Evolutionary conservation across 2,329 filamentous ascomycete species (phyloP), one percentile per base, ranked within the genome.

Genomic region (Neofusicoccum laricinum): DNA sequence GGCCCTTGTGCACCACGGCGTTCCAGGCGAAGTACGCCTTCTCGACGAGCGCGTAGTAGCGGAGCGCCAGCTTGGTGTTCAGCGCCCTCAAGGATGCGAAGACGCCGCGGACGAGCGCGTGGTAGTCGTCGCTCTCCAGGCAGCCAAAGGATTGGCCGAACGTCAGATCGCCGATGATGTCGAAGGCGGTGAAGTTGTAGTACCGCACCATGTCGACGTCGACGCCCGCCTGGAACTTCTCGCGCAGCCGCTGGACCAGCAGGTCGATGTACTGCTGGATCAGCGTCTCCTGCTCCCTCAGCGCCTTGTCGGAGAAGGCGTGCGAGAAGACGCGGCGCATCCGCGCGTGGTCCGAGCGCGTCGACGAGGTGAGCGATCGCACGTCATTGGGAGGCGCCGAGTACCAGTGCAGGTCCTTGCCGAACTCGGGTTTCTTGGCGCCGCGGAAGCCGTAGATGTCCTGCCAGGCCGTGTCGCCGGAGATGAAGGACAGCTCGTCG

Each of bases 401-500:
- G 46, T 73, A 74, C 69, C 70, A 74, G 7, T 64, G 58, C 2
- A 64, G 69, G 61, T 77, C 68, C 34, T 77, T 76, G 43, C 73
- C 73, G 41, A 69, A 51, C 32, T 45, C 55, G 12, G 68, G 6
- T 25, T 45, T 50, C 30, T 70, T 64, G 1, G 71, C 72, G 17
- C 73, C 66, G 5, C 71, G 71, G 66, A 74, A 70, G 4, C 73
- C 72, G 61, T 75, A 74, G 14, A 76, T 76, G 55, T 75, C 73
- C 19, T 66, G 55, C 74, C 76, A 81, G 1, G 78, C 77, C 1
- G 74, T 76, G 1, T 80, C 77, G n/a, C 70, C 76, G 2, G 76
- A 75, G 59, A 73, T 80, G 69, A 80, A 80, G 1, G 79, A 80
- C 0, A 81, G 63, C 64, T 82, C 78, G 32, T 73, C 75, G 0